Conservation (phyloP, 345 rosid genomes). For the Salix caprea region DNA sequence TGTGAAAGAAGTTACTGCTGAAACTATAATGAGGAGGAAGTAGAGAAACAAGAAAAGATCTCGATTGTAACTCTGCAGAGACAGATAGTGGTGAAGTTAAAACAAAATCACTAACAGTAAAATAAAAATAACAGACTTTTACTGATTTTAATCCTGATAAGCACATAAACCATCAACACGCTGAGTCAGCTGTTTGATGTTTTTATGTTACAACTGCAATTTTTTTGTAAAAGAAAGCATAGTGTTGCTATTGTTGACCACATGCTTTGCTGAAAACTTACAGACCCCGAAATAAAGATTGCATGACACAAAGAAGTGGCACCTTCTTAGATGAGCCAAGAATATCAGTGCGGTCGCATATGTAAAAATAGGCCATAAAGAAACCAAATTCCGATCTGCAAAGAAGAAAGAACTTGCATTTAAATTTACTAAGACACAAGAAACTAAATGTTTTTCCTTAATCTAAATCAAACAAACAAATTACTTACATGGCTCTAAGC, state of each 20-base stretch:
- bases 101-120: constrained; percentile 14
- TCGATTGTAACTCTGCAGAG: constrained; percentile 75
- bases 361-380: constrained; percentile 61
- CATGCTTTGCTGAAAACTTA: background rate
- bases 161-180: background rate
- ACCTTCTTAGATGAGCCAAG: constrained; percentile 82
- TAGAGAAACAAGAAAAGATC: constrained; percentile 90
- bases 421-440: background rate
- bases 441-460: background rate
- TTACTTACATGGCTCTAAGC: constrained; percentile 83
- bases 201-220: background rate
- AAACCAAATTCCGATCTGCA: constrained; percentile 73
- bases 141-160: background rate
- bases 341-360: constrained; percentile 89
- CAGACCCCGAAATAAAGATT: background rate
- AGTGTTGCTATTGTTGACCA: background rate
- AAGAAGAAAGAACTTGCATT: background rate
- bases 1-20: constrained; percentile 87
- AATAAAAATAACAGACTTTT: background rate
- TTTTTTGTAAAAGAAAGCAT: background rate
- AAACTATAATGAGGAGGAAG: constrained; percentile 91
- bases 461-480: constrained; percentile 1
- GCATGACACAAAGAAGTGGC: constrained; percentile 1
- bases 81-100: constrained; percentile 17
- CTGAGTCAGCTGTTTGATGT: background rate